Conservation (phyloP, 306 rosid genomes). For the Acacia acuminata region DNA sequence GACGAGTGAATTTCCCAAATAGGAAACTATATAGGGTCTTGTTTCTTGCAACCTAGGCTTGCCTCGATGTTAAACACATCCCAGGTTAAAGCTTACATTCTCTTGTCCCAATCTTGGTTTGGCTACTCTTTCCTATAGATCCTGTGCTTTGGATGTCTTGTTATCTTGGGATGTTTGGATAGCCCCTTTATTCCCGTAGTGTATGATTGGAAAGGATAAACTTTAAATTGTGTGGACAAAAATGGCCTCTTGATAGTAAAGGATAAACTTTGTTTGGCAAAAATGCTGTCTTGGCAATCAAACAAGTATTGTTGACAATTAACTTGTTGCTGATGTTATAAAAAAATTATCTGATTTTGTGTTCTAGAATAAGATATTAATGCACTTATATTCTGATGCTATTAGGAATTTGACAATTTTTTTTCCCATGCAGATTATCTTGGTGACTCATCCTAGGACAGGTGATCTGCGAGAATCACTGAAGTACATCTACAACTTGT, state of each 20-base stretch:
- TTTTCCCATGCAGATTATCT: slow-evolving; percentile 62
- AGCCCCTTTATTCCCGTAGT: not conserved
- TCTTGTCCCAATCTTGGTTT: no score
- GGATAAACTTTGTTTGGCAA: not conserved
- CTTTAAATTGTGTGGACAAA: not conserved
- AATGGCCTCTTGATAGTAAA: not conserved
- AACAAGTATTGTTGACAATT: not conserved
- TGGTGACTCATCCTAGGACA: slow-evolving; percentile 93
- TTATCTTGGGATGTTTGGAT: not conserved
- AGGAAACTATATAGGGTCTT: no score
- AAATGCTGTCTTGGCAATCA: not conserved
- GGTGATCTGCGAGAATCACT: slow-evolving; percentile 85
- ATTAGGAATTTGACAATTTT: slow-evolving; percentile 19
- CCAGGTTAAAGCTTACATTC: no score
- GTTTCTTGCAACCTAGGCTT: no score
- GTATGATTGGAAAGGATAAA: not conserved
- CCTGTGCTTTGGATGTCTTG: not conserved
- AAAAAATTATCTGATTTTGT: not conserved
- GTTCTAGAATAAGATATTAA: not conserved
- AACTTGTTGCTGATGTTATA: slow-evolving; percentile 21
- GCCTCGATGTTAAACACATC: no score
- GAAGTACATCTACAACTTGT: slow-evolving; percentile 89
- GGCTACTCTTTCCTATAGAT: no score
- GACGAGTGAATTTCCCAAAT: no score
- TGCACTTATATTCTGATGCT: not conserved